Conservation (phyloP, 441 rosid species). For the Populus trichocarpa region DNA sequence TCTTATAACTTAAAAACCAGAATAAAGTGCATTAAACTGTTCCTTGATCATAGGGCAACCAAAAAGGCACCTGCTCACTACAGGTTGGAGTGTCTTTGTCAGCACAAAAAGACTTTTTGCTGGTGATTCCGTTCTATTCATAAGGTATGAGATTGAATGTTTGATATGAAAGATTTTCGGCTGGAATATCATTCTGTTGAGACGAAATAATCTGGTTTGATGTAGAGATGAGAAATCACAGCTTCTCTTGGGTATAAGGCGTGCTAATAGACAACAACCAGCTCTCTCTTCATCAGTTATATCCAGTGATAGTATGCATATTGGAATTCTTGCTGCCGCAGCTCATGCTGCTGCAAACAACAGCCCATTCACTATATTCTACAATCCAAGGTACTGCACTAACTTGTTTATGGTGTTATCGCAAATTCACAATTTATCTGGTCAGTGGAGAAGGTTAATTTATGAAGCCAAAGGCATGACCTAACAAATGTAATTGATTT, state of each 20-base stretch:
- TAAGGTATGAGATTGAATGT: slow-evolving; percentile 47
- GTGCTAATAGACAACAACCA: slow-evolving; percentile 61
- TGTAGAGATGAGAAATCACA: slow-evolving; percentile 69
- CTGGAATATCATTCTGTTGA: slow-evolving; percentile 11
- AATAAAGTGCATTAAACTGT: slow-evolving; percentile 1
- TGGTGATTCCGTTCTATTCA: slow-evolving; percentile 89
- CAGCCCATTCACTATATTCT: slow-evolving; percentile 65
- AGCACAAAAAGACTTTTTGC: slow-evolving; percentile 91
- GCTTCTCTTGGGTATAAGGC: slow-evolving; percentile 60
- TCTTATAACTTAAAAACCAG: background rate
- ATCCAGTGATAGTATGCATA: slow-evolving; percentile 80
- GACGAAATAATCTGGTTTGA: slow-evolving; percentile 19
- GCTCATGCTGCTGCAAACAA: slow-evolving; percentile 74
- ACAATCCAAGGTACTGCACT: slow-evolving; percentile 58
- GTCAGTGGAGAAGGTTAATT: background rate
- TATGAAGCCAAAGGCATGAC: background rate
- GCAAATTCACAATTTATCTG: background rate
- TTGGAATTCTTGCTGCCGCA: slow-evolving; percentile 79
- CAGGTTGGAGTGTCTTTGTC: slow-evolving; percentile 96
- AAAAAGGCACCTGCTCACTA: slow-evolving; percentile 84
- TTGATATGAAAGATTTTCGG: background rate
- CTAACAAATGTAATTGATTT: slow-evolving; percentile 15
- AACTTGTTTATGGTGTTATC: background rate
- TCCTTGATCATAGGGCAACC: slow-evolving; percentile 69
- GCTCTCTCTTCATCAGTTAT: slow-evolving; percentile 67